Percentiles rank a stretch among this genome's conserved stretches.
phyloP scores from a whole-genome alignment of 371 early-diverging fungal species.

The Circinella minor region DNA sequence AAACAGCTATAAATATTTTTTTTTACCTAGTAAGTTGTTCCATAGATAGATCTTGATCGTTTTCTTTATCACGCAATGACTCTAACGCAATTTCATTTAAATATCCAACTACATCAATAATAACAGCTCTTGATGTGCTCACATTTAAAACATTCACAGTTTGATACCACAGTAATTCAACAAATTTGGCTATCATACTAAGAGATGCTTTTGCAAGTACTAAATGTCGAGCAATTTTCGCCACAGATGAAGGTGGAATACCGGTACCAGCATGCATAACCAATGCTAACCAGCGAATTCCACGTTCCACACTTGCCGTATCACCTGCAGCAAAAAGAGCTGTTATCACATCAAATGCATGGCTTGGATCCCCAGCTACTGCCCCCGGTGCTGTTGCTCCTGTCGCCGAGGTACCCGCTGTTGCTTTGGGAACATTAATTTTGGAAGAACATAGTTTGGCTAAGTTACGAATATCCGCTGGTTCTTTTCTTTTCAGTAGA shows the following conservation, averaged over 20 bases:
- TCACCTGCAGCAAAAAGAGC: conserved; percentile 35
- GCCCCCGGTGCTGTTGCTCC: neutral
- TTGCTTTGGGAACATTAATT: conserved; percentile 3
- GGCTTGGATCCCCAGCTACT: conserved; percentile 13
- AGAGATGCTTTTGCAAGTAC: conserved; percentile 32
- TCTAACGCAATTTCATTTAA: conserved; percentile 43
- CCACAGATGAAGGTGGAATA: conserved; percentile 38
- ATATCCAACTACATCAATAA: conserved; percentile 50
- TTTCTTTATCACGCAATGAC: conserved; percentile 23
- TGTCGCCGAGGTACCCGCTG: neutral
- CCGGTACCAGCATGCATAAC: conserved; percentile 50
- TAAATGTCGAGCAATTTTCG: conserved; percentile 44
- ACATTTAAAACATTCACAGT: conserved; percentile 37
- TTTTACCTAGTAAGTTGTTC: conserved; percentile 32
- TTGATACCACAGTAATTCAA: conserved; percentile 57
- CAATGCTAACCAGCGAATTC: conserved; percentile 51
- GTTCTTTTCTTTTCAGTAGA: conserved; percentile 37
- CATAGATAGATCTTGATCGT: conserved; percentile 27
- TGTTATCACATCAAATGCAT: conserved; percentile 42
- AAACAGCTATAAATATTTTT: no score
- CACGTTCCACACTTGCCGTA: conserved; percentile 35
- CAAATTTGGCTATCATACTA: conserved; percentile 35
- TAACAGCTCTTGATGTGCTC: conserved; percentile 30
- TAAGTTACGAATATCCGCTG: conserved; percentile 33
- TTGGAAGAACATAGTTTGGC: conserved; percentile 36